Evolutionary conservation across 1,139 yeast genomes (phyloP), one percentile per base, ranked within the genome.

Genomic region (Debaryomyces nepalensis): DNA sequence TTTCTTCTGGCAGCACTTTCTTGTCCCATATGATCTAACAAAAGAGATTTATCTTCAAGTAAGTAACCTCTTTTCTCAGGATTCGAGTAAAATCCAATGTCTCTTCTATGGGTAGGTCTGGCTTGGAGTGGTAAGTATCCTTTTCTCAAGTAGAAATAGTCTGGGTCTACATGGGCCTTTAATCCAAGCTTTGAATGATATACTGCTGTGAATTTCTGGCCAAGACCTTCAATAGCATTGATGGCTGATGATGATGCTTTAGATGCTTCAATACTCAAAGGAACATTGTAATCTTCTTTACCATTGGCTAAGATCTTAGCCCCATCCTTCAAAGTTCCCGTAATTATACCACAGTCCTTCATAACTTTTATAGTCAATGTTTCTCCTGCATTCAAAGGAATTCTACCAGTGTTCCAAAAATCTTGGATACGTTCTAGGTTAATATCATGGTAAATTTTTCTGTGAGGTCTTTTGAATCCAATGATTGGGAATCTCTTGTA

Each of bases 101-200:
- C 90, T 68, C 88, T 84, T 65, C 88, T 81, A 53, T 80, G 83
- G 6, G 84, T 85, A 18, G 99, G 99, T 64, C 91, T 80, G 3
- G 98, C 95, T 41, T 81, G 83, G 50, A 89, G 66, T 21, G 98
- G 98, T 18, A 91, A 67, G 50, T 90, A 81, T 15, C 95, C 96
- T 57, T 80, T 83, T 53, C 77, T 84, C 48, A 75, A 66, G 40
- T 86, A 63, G 53, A 82, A 84, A 60, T 82, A 75, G 40, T 81
- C 79, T 9, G 99, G 98, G 39, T 84, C 68, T 37, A 89, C 71
- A 57, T 89, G 91, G 3, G 89, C 93, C 52, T 81, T 73, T 52
- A 87, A 77, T 2, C 90, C 83, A 37, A 86, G 66, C 49, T 66
- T 68, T 26, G 87, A 81, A 60, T 79, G 87, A 62, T 85, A 91